These are phyloP conservation scores for Colletotrichum cuscutae DNA, from an alignment of 2,329 filamentous ascomycete genomes.

Conservation along the genomic window DNA sequence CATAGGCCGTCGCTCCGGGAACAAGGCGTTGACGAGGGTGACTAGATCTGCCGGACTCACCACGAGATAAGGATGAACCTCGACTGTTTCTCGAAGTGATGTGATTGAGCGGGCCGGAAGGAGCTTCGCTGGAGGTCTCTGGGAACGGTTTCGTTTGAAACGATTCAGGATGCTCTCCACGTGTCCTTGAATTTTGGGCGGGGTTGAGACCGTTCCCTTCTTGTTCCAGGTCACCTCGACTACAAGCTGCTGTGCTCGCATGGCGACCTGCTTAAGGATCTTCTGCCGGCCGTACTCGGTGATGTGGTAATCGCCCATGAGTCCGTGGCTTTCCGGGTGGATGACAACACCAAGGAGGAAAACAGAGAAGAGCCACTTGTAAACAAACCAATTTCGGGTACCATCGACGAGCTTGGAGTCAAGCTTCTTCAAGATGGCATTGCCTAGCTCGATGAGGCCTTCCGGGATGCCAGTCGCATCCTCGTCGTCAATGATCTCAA, in stretches of 20 bases:
- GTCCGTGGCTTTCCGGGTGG: slow-evolving; percentile 83
- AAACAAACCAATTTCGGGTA: slow-evolving; percentile 85
- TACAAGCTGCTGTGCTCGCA: slow-evolving; percentile 81
- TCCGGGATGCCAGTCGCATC: slow-evolving; percentile 87
- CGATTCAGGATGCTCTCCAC: slow-evolving; percentile 77
- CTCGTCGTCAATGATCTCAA: slow-evolving; percentile 86
- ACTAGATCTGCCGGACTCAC: slow-evolving; percentile 82
- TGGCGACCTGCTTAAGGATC: slow-evolving; percentile 81
- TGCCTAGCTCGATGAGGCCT: slow-evolving; percentile 84
- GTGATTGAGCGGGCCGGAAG: slow-evolving; percentile 78
- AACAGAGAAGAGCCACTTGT: slow-evolving; percentile 90
- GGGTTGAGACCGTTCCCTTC: slow-evolving; percentile 70
- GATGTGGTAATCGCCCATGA: slow-evolving; percentile 91
- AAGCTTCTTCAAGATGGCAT: slow-evolving; percentile 83
- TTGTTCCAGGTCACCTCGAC: slow-evolving; percentile 80
- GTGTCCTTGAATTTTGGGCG: slow-evolving; percentile 72
- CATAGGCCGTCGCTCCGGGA: slow-evolving; percentile 76
- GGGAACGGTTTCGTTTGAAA: slow-evolving; percentile 65
- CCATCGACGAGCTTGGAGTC: slow-evolving; percentile 77
- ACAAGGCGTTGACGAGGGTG: slow-evolving; percentile 84
- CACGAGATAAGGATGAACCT: slow-evolving; percentile 83
- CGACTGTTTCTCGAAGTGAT: slow-evolving; percentile 78
- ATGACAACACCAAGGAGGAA: slow-evolving; percentile 87
- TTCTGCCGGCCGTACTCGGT: slow-evolving; percentile 90
- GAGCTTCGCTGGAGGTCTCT: slow-evolving; percentile 65